These are phyloP conservation scores for Wickerhamiella dianesei DNA, from an alignment of 805 yeast genomes.

Conservation along the genomic window DNA sequence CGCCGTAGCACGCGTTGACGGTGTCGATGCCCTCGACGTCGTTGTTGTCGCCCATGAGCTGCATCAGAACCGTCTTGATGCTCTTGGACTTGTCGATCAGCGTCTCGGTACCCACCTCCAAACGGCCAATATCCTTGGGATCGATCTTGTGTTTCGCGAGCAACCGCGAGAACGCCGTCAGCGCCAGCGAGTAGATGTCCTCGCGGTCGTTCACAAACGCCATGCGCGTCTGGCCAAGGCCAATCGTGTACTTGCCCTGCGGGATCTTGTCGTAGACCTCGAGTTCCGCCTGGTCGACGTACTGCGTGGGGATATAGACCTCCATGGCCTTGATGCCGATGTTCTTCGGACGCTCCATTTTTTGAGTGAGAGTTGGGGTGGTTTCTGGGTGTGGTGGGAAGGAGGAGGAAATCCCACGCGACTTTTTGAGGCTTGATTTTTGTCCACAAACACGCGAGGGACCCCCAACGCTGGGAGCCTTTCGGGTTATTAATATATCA, in stretches of 20 bases:
- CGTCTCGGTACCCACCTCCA: constrained; percentile 98
- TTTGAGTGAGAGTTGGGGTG: not conserved
- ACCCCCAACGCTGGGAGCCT: no score
- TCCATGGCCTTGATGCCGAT: constrained; percentile 96
- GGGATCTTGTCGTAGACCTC: constrained; percentile 79
- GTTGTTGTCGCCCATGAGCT: constrained; percentile 72
- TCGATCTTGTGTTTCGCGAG: constrained; percentile 74
- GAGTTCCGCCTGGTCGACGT: constrained; percentile 76
- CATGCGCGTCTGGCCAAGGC: constrained; percentile 98
- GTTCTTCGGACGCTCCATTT: constrained; percentile 45
- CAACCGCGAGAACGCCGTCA: constrained; percentile 72
- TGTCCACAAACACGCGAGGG: not conserved
- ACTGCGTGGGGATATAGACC: constrained; percentile 69
- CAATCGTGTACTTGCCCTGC: constrained; percentile 93
- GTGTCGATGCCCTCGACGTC: constrained; percentile 96
- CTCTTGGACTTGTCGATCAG: constrained; percentile 92
- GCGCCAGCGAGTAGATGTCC: constrained; percentile 86
- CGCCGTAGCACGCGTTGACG: constrained; percentile 96
- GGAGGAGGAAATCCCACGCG: not conserved
- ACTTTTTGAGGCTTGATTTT: not conserved
- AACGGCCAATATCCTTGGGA: constrained; percentile 66
- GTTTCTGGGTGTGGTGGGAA: not conserved
- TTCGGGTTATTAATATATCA: not conserved
- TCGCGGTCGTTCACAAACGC: constrained; percentile 94
- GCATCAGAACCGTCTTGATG: constrained; percentile 90